phyloP scores from a whole-genome alignment of 78 protist genomes.

The Dictyostelium firmibasis region DNA sequence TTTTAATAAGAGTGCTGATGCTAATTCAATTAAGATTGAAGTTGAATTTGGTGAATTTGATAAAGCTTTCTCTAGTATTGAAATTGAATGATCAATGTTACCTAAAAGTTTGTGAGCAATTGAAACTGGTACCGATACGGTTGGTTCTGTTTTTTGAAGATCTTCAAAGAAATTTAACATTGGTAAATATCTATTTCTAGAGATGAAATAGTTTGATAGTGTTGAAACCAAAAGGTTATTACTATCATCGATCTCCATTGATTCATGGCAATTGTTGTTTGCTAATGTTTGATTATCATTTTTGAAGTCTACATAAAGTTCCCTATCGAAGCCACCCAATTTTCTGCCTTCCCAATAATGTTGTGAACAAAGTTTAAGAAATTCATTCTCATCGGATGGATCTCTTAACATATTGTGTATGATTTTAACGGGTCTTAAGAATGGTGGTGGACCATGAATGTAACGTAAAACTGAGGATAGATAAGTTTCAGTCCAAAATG shows the following conservation, averaged over 20 bases:
- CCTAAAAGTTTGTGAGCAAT: conserved; percentile 2
- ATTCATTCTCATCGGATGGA: conserved; percentile 20
- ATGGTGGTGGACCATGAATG: conserved; percentile 28
- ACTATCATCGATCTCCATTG: conserved; percentile 49
- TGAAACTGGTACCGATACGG: conserved; percentile 22
- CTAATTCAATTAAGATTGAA: conserved; percentile 33
- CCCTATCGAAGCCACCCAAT: conserved; percentile 52
- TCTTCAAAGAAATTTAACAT: conserved; percentile 38
- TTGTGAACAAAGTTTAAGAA: conserved; percentile 26
- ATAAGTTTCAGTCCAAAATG: conserved; percentile 61
- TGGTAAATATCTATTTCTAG: conserved; percentile 49
- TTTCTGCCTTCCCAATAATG: conserved; percentile 72
- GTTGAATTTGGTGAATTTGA: conserved; percentile 14
- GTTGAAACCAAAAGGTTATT: conserved; percentile 59
- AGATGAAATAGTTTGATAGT: not conserved
- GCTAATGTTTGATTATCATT: not conserved
- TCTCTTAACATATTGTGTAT: not conserved
- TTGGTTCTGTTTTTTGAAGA: conserved; percentile 51
- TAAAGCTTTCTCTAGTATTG: not conserved
- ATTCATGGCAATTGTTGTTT: not conserved
- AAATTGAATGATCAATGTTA: not conserved
- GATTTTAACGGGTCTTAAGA: conserved; percentile 40
- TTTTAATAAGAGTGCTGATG: not conserved
- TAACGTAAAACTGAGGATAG: conserved; percentile 22
- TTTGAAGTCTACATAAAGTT: not conserved